Evolutionary conservation across 2,329 filamentous ascomycete genomes (phyloP), one percentile per base, ranked within the genome.

Genomic region (Calonectria crousiana): DNA sequence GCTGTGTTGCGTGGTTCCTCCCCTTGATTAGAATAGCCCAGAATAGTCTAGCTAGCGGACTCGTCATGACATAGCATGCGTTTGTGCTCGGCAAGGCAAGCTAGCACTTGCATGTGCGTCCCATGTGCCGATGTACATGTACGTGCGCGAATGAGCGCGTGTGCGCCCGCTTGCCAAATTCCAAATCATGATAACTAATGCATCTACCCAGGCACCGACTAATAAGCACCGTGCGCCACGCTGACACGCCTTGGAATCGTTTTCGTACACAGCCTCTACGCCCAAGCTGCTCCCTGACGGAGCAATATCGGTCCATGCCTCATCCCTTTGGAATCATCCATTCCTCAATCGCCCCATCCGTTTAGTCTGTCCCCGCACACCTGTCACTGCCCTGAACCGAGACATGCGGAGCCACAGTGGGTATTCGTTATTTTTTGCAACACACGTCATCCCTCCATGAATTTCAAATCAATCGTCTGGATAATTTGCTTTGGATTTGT

Each of bases 341-440:
- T 41, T 32, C 62, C 62, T 44, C 32, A 52, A 23, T 47, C 62
- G 62, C 64, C 44, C 38, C 53, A n/a, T 62, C n/a, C 3, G 53
- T 26, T 36, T 58, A 58, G 53, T 20, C 53, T 58, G 53, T 38
- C 53, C 53, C 53, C 53, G 56, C 56, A 64, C 32, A 47, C 67
- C 66, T 58, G 38, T 44, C 34, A 56, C 8, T 32, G 9, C n/a
- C 26, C 34, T 52, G 36, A 56, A 58, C 32, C 44, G 67, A 69
- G 71, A 73, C 71, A 73, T 73, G 70, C 70, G 41, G 56, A 18
- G 53, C 38, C 60, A 28, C 26, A 60, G 62, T 71, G 53, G 68
- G 51, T 52, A 26, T 51, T 34, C 4, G 14, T 38, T 49, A 60
- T 30, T 30, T 9, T 26, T 49, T 53, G 32, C 28, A 47, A 49